Evolutionary conservation across 306 rosid species (phyloP).

Genomic region (Abrus precatorius): DNA sequence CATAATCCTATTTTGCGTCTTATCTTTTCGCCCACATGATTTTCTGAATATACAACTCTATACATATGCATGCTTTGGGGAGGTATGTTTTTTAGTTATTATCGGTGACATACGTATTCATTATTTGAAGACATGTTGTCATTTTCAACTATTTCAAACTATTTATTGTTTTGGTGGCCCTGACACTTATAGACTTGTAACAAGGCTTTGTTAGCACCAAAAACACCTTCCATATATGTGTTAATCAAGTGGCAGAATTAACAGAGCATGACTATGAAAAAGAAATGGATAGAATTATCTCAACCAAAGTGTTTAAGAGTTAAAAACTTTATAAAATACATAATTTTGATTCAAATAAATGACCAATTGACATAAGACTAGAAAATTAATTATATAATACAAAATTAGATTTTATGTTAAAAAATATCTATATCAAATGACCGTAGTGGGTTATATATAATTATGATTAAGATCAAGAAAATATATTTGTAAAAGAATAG

Average conservation of each 20-base stretch:
- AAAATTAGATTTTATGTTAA: too few relatives aligned
- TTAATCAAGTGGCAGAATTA: neutral
- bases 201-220: too few relatives aligned
- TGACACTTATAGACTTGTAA: neutral
- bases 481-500: too few relatives aligned
- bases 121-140: slow-evolving; percentile 10
- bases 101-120: neutral
- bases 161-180: neutral
- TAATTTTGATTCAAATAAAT: too few relatives aligned
- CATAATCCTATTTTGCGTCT: neutral
- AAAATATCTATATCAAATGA: too few relatives aligned
- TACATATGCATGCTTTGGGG: neutral
- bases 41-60: neutral
- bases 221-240: neutral
- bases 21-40: neutral
- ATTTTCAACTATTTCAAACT: neutral
- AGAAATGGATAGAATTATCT: neutral
- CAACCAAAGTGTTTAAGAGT: neutral
- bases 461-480: too few relatives aligned
- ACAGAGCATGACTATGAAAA: neutral
- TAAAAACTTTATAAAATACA: neutral
- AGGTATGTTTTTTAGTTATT: slow-evolving; percentile 9
- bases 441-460: too few relatives aligned
- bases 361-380: too few relatives aligned
- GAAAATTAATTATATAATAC: too few relatives aligned